phyloP scores from a whole-genome alignment of 148 eudicot species.

The Salicornia ramosissima region DNA sequence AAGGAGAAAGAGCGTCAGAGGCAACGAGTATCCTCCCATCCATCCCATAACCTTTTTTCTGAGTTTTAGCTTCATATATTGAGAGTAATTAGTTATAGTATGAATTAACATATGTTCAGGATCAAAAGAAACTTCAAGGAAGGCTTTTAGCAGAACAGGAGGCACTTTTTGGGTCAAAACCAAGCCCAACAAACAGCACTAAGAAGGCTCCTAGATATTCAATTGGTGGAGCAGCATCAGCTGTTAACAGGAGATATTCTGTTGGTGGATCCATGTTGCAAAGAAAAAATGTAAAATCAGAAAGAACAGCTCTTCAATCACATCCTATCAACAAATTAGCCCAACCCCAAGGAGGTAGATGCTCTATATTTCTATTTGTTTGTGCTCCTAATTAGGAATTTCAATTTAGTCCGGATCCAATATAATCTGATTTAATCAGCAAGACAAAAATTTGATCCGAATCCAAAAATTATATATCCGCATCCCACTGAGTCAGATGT shows the following conservation, averaged over 20 bases:
- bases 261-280: slow-evolving; percentile 46
- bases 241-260: slow-evolving; percentile 41
- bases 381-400: background rate
- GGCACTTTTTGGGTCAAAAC: slow-evolving; percentile 82
- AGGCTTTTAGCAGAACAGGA: slow-evolving; percentile 69
- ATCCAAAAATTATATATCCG: too few relatives aligned
- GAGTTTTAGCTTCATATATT: background rate
- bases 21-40: slow-evolving; percentile 39
- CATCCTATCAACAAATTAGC: slow-evolving; percentile 30
- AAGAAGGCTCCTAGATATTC: slow-evolving; percentile 48
- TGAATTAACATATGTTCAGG: slow-evolving; percentile 31
- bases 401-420: too few relatives aligned
- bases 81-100: slow-evolving; percentile 1
- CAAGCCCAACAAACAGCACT: slow-evolving; percentile 66
- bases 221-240: slow-evolving; percentile 27
- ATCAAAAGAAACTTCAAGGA: slow-evolving; percentile 74
- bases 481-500: too few relatives aligned
- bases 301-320: slow-evolving; percentile 31
- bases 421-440: too few relatives aligned
- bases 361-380: slow-evolving; percentile 7
- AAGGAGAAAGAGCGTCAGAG: slow-evolving; percentile 74
- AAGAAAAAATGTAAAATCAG: slow-evolving; percentile 34
- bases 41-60: background rate
- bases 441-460: too few relatives aligned
- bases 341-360: slow-evolving; percentile 26